phyloP scores from a whole-genome alignment of 2,329 filamentous ascomycete genomes.

The Neonectria sp. region DNA sequence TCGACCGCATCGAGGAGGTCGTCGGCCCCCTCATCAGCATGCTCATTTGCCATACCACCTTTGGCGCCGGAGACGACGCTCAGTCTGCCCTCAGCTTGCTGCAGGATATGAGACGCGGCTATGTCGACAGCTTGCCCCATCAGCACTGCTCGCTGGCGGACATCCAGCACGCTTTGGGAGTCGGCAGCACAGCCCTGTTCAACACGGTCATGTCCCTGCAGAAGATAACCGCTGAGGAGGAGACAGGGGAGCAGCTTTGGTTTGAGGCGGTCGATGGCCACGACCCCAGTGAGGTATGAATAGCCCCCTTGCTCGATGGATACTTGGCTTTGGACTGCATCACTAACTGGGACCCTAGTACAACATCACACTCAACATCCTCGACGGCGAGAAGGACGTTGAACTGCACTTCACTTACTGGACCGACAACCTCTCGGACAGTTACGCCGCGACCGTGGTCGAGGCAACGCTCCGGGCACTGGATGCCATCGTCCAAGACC shows the following conservation, averaged over 20 bases:
- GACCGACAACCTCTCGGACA: background rate
- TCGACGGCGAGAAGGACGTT: background rate
- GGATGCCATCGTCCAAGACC: background rate
- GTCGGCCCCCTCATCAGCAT: slow-evolving; percentile 27
- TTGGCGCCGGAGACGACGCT: background rate
- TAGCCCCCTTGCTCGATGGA: background rate
- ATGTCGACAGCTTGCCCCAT: slow-evolving; percentile 11
- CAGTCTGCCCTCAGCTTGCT: background rate
- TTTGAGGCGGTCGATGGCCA: background rate
- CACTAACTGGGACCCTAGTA: background rate
- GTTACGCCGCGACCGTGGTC: background rate
- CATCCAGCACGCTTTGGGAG: slow-evolving; percentile 9
- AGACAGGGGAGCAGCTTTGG: background rate
- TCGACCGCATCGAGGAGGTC: slow-evolving; percentile 23
- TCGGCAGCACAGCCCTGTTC: slow-evolving; percentile 12
- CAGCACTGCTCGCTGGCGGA: slow-evolving; percentile 13
- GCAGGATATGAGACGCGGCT: slow-evolving; percentile 2
- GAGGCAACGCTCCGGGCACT: background rate
- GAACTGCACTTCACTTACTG: background rate
- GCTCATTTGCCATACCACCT: slow-evolving; percentile 9
- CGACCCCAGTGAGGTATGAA: background rate
- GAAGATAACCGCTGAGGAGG: background rate
- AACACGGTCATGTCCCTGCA: slow-evolving; percentile 18
- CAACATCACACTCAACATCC: background rate
- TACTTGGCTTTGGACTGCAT: background rate